Base-by-base conservation (phyloP, 345 rosid genomes). In the Eucalyptus regnans region DNA sequence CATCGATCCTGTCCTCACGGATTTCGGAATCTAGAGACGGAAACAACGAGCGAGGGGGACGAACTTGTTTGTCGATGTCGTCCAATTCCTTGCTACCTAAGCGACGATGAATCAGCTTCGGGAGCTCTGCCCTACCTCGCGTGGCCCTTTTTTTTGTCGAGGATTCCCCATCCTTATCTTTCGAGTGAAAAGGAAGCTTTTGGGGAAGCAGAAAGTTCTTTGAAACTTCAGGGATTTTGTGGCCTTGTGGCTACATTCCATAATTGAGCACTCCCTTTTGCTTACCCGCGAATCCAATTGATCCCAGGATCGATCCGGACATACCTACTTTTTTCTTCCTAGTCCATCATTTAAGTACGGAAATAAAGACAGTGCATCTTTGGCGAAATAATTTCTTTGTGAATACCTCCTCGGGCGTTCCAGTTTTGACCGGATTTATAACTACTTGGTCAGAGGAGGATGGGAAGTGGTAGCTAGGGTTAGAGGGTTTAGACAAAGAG, bases 401-500 rank as follows among this genome's bases (percentile, higher is more conserved):
- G 43, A 3, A n/a, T n/a, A n/a, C 5, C 9, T 31, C 41, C 41
- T 15, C 11, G 3, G 22, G 10, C 22, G 2, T 9, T 33, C 44
- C 3, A 33, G 25, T 68, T 68, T 23, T 17, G 80, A 23, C 80
- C 2, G 8, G 0, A 27, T 56, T 22, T 23, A 23, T 4, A 56
- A 4, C 29, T 9, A 56, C 6, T 56, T 4, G 62, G 6, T 56
- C 29, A 22, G 1, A 56, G 12, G 27, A 56, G 29, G 62, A 23
- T 56, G 6, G 62, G 12, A 3, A 56, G 29, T 9, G 29, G 62
- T 22, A 22, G 12, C 29, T 4, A 10, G 29, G 13, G 1, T 4
- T 23, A 9, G 29, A 56, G 12, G 27, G 0, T 56, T 56, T 56
- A 1, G 12, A 56, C 12, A 56, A 23, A 4, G 0, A 23, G 29